Base-by-base conservation (phyloP, 2,329 filamentous ascomycete genomes). In the Calycina marina region DNA sequence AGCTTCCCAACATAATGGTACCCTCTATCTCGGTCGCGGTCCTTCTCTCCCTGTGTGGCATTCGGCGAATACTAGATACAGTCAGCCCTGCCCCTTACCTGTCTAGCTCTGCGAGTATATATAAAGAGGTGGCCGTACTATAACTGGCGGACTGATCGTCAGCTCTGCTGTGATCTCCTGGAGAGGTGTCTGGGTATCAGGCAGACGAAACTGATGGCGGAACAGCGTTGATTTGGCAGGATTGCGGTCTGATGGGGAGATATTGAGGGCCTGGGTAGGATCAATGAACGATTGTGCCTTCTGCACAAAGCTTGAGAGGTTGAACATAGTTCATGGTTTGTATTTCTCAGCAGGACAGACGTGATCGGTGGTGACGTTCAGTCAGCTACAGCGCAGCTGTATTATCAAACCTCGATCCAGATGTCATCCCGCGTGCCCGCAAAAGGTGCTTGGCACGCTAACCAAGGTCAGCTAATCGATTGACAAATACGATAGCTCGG, bases 161-260 rank as follows among this genome's bases (percentile, higher is more conserved):
- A 98, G 72, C 63, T 98, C 90, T 51, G 90, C 86, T 39, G 81
- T 85, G 59, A 98, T 94, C 63, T 98, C 90, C 60, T 92, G 85
- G 36, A 96, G 69, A 35, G 90, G 90, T 41, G 81, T 86, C 59
- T 98, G 88, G 24, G 83, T 79, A 51, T 84, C 75, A 28, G 90
- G 90, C 18, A 98, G 77, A 44, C 90, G 83, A 63, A 98, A 98
- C 59, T 98, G 90, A 56, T 80, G 78, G 61, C 90, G 85, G 62
- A 96, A 98, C 37, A 96, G 72, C 31, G 80, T 78, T 35, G 85
- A 76, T 62, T 94, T 96, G 52, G 86, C 88, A 30, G 86, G 85
- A 54, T 83, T 79, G 41, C 71, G 72, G 57, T 90, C 82, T 37
- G 77, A 72, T 50, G 75, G 70, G 45, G 77, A 73, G 38, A 82